Percentiles rank a stretch among this genome's conserved stretches.
These are phyloP conservation scores for Cryptococcus jaspeensis DNA, from an alignment of 1,284 basidiomycete genomes.

Conservation along the genomic window DNA sequence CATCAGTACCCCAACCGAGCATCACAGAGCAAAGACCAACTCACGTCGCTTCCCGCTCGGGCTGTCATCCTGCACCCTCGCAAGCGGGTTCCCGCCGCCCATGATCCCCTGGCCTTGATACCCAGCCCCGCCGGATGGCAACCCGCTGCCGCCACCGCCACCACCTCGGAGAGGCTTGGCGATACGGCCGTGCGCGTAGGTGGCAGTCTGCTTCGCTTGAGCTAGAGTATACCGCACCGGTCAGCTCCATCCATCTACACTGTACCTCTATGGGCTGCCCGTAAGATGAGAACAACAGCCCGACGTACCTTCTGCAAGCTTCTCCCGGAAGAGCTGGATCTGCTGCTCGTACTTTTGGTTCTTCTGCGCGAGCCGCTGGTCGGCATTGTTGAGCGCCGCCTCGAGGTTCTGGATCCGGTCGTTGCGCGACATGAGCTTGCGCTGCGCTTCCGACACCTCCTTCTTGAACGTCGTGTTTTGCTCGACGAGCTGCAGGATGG, in stretches of 20 bases:
- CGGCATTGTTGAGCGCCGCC: conserved; percentile 85
- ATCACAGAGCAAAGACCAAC: conserved; percentile 7
- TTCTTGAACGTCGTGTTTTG: conserved; percentile 98
- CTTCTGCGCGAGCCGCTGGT: conserved; percentile 83
- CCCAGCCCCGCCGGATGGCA: conserved; percentile 7
- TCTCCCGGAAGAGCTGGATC: conserved; percentile 84
- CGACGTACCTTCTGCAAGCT: conserved; percentile 78
- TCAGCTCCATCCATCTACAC: not conserved
- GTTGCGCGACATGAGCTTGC: conserved; percentile 91
- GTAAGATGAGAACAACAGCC: not conserved
- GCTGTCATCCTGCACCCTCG: conserved; percentile 32
- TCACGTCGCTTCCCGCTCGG: conserved; percentile 34
- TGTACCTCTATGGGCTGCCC: too few relatives aligned
- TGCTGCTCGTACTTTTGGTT: conserved; percentile 96
- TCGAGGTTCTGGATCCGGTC: conserved; percentile 97
- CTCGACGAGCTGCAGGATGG: conserved; percentile 75
- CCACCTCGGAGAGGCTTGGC: conserved; percentile 95
- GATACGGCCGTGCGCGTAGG: conserved; percentile 65
- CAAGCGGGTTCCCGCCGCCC: conserved; percentile 22
- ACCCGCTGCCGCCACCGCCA: conserved; percentile 58
- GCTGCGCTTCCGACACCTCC: conserved; percentile 94
- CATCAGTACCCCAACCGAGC: not conserved
- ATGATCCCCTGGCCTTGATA: conserved; percentile 23
- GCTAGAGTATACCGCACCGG: too few relatives aligned
- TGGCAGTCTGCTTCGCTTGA: conserved; percentile 58